Base-by-base conservation (phyloP, 2,329 filamentous ascomycete genomes). In the Paracamarosporium sp. region DNA sequence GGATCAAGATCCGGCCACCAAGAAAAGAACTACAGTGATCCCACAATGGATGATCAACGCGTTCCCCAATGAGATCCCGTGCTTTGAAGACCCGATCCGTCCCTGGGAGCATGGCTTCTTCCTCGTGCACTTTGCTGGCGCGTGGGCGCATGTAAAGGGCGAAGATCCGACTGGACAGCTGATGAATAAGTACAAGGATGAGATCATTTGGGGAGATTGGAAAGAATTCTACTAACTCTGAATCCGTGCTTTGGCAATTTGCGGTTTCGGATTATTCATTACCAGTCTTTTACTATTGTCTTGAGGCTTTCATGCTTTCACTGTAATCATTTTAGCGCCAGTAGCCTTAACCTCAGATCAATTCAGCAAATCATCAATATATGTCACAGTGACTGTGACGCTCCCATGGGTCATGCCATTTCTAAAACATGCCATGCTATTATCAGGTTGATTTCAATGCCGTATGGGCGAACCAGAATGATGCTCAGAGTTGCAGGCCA, bases 91-190 rank as follows among this genome's bases (percentile, higher is more conserved):
- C 4, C 46, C 57, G 9, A 36, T 60, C 6, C 59, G 67, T 44
- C 61, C 43, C 2, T 79, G 76, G 75, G 59, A 72, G 53, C 67
- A 60, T 9, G 76, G 76, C 20, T 68, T 61, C 3, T 78, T 79
- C 43, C 57, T 77, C 30, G 35, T 79, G n/a, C 77, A 79, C 64
- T 79, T 79, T 56, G 76, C 77, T 1, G 77, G 77, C 8, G 77
- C 77, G 7, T 78, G 76, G 74, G 77, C 76, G 22, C 74, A 78
- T 55, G 66, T 78, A 13, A 67, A 76, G 46, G 72, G 69, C 17
- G 67, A 76, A 11, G 77, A 78, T 63, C 71, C 76, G 1, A 76
- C 75, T 0, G 77, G 76, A 0, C 56, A 67, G 44, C 64, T 78
- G 25, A 78, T 78, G 76, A 63, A 65, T 36, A 75, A 78, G 63